Base-by-base conservation (phyloP, 495 filamentous ascomycete genomes). In the Symbiotaphrina buchneri region DNA sequence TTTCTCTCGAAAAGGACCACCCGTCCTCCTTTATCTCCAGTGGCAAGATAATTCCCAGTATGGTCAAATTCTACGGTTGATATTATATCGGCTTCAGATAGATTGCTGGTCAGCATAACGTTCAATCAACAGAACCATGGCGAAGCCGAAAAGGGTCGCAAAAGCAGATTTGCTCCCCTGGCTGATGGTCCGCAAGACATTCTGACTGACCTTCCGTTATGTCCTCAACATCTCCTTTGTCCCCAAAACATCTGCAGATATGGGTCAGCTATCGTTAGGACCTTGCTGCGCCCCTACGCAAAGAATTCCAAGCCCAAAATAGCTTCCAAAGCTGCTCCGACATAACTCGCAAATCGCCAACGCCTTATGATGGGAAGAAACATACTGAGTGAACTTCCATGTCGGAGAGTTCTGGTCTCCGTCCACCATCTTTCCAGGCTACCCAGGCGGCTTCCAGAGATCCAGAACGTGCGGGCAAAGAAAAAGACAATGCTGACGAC, bases 341-440 rank as follows among this genome's bases (percentile, higher is more conserved):
- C 5, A 8, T 11, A 5, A 18, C 3, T 10, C 6, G n/a, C n/a
- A n/a, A n/a, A n/a, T n/a, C n/a, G n/a, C 10, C n/a, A 30, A 22
- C 15, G 30, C 32, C 35, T 5, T 10, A 11, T 15, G 3, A 7
- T n/a, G n/a, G n/a, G n/a, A 10, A 14, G 20, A 2, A 17, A 82
- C 90, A 67, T 68, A 97, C 87, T 97, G 87, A 55, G 87, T 97
- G 60, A 97, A 97, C 65, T 95, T 95, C 87, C 87, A 95, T 53
- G 85, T 94, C 45, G 87, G 85, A 52, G 81, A 67, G 56, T 66
- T 74, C 55, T 74, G 21, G 17, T 94, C 87, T 59, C 74, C 78
- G 63, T 93, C 87, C 59, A 87, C 84, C 87, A 97, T 97, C 58
- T 74, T 84, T 53, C 37, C 43, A n/a, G n/a, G n/a, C n/a, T n/a